These are phyloP conservation scores for Microsporum audouinii DNA, from an alignment of 2,329 filamentous ascomycete genomes.

Conservation along the genomic window DNA sequence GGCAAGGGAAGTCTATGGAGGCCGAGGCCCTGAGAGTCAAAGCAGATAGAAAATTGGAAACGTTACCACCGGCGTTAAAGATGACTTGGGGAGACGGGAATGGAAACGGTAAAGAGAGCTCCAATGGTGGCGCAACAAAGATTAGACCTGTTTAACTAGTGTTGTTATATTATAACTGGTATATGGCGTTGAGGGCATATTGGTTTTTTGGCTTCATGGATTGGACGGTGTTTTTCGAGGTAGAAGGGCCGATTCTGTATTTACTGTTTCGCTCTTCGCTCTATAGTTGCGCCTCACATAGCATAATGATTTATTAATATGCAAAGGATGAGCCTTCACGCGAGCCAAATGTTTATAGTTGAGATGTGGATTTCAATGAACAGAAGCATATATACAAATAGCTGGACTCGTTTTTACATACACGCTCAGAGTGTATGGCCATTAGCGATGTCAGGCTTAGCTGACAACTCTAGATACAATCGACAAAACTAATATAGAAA, in stretches of 20 bases:
- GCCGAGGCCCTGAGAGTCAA: constrained; percentile 38
- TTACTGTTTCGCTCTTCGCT: not conserved
- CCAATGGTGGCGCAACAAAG: constrained; percentile 9
- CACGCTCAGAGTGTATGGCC: not conserved
- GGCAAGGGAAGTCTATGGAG: constrained; percentile 53
- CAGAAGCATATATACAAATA: not conserved
- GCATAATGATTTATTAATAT: not conserved
- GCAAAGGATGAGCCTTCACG: too few relatives aligned
- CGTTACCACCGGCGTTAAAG: constrained; percentile 29
- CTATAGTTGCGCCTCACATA: not conserved
- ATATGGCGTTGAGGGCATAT: not conserved
- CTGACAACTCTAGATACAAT: not conserved
- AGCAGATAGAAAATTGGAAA: constrained; percentile 31
- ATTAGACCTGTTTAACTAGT: constrained; percentile 10
- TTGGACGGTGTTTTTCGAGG: not conserved
- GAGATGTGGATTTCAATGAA: too few relatives aligned
- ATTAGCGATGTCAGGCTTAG: not conserved
- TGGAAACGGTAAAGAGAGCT: not conserved
- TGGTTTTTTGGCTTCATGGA: not conserved
- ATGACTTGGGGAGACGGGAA: constrained; percentile 10
- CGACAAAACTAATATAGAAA: not conserved
- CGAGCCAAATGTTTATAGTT: too few relatives aligned
- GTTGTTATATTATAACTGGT: not conserved
- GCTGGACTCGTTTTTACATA: not conserved
- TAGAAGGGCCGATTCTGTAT: not conserved